These are phyloP conservation scores for Lichenothelia convexa DNA, from an alignment of 495 filamentous ascomycete genomes.

Conservation along the genomic window DNA sequence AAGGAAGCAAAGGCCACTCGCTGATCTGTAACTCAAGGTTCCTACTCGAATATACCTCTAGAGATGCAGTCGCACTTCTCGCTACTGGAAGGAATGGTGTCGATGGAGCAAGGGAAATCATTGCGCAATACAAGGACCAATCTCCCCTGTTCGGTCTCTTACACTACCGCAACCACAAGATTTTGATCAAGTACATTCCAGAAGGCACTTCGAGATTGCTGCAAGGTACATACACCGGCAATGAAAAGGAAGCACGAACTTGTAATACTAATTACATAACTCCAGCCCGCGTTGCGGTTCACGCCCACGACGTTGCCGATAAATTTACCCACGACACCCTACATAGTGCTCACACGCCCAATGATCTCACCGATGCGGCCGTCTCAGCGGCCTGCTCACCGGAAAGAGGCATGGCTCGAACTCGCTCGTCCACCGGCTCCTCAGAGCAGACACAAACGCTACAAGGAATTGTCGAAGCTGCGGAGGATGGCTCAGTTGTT, in stretches of 20 bases:
- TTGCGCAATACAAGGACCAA: constrained; percentile 60
- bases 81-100: constrained; percentile 67
- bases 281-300: constrained; percentile 78
- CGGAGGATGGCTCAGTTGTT: constrained; percentile 32
- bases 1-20: neutral
- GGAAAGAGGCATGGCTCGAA: constrained; percentile 75
- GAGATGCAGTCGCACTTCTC: constrained; percentile 73
- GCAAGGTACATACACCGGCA: constrained; percentile 44
- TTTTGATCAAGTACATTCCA: constrained; percentile 81
- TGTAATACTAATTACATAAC: constrained; percentile 1
- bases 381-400: constrained; percentile 81
- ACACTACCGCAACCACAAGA: constrained; percentile 73
- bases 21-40: constrained; percentile 40
- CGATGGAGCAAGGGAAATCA: constrained; percentile 57
- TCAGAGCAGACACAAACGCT: constrained; percentile 49
- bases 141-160: constrained; percentile 87
- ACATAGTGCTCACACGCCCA: constrained; percentile 49
- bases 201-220: constrained; percentile 76
- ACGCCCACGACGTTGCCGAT: constrained; percentile 74
- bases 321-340: constrained; percentile 73
- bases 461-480: constrained; percentile 78
- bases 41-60: constrained; percentile 73
- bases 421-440: constrained; percentile 70
- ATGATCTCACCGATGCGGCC: constrained; percentile 71
- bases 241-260: neutral